Percentiles rank a stretch among this genome's conserved stretches.
Evolutionary conservation across 768 basidiomycete genomes (phyloP).

Genomic region (Rickenella mellea): DNA sequence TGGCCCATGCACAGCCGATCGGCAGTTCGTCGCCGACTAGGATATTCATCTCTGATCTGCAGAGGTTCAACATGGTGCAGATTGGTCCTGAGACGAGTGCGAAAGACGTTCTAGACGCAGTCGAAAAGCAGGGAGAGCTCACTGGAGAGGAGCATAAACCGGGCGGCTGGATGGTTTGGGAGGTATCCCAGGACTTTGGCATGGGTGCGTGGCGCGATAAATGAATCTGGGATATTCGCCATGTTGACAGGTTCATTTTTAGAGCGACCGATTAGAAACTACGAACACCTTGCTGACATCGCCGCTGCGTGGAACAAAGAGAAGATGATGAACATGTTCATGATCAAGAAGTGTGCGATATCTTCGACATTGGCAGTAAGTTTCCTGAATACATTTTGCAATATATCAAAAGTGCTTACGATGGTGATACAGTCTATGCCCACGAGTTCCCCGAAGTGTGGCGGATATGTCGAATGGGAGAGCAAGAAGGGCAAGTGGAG

Average conservation of each 20-base stretch:
- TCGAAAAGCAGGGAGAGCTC: constrained; percentile 60
- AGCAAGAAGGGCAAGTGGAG: constrained; percentile 91
- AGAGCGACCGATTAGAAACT: constrained; percentile 89
- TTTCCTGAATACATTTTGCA: constrained; percentile 3
- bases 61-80: constrained; percentile 67
- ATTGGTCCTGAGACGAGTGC: constrained; percentile 60
- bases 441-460: constrained; percentile 28
- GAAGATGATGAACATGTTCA: constrained; percentile 68
- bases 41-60: constrained; percentile 69
- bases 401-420: not conserved
- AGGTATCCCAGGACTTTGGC: constrained; percentile 84
- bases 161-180: constrained; percentile 85
- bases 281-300: constrained; percentile 73
- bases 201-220: constrained; percentile 53
- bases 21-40: constrained; percentile 47
- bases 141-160: constrained; percentile 39
- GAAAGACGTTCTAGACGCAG: constrained; percentile 57
- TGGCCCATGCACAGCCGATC: constrained; percentile 15
- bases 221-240: not conserved
- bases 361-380: constrained; percentile 51
- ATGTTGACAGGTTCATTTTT: constrained; percentile 10
- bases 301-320: constrained; percentile 84
- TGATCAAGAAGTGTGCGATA: constrained; percentile 67
- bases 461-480: constrained; percentile 81
- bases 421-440: constrained; percentile 46